These are phyloP conservation scores for Pythium rhizo-oryzae DNA, from an alignment of 352 stramenopile genomes.

Conservation along the genomic window DNA sequence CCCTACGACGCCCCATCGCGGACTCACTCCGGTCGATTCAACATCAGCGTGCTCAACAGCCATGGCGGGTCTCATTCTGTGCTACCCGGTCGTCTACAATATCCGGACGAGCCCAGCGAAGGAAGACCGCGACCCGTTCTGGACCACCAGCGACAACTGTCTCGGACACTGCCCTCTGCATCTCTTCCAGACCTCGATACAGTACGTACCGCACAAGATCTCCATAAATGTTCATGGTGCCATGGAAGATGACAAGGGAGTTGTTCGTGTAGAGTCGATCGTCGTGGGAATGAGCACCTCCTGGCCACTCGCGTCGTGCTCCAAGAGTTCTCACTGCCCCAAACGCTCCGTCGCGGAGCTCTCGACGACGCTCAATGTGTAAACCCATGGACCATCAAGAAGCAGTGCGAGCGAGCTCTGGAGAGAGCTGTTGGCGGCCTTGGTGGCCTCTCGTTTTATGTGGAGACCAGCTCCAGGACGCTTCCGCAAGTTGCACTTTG, in stretches of 20 bases:
- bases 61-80: slow-evolving; percentile 23
- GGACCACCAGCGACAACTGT: slow-evolving; percentile 38
- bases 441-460: background rate
- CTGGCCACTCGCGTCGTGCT: slow-evolving; percentile 30
- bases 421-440: background rate
- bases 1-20: background rate
- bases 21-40: background rate
- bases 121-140: slow-evolving; percentile 12
- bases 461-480: slow-evolving; percentile 27
- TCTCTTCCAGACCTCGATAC: slow-evolving; percentile 37
- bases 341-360: slow-evolving; percentile 27
- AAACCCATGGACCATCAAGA: background rate
- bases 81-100: slow-evolving; percentile 26
- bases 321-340: slow-evolving; percentile 59
- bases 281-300: no score
- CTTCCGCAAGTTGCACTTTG: slow-evolving; percentile 47
- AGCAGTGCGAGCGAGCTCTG: background rate
- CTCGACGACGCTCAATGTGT: background rate
- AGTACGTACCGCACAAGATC: slow-evolving; percentile 15
- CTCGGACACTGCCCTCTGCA: slow-evolving; percentile 53
- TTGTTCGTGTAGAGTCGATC: no score
- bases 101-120: background rate
- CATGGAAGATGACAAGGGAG: no score
- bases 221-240: no score
- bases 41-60: background rate